These are phyloP conservation scores for Aspergillus fructus DNA, from an alignment of 2,329 filamentous ascomycete species.

Conservation along the genomic window DNA sequence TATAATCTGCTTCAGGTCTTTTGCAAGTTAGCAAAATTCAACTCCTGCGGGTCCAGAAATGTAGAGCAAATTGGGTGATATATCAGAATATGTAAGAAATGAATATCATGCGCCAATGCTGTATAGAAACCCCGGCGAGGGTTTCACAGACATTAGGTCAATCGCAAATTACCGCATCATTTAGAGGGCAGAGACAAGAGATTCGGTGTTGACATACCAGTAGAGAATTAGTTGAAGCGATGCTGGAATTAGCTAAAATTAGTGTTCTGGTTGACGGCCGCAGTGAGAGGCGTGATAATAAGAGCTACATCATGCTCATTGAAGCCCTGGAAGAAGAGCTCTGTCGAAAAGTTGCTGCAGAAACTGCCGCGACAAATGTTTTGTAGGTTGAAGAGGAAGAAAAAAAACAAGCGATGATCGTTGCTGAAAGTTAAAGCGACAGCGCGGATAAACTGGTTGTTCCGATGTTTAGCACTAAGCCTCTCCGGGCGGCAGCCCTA, in stretches of 20 bases:
- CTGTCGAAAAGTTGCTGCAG: background rate
- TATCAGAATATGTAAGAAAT: constrained; percentile 99
- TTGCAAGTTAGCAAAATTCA: constrained; percentile 23
- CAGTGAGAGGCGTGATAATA: background rate
- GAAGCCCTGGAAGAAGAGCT: background rate
- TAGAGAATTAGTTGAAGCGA: background rate
- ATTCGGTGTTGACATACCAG: constrained; percentile 24
- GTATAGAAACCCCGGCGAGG: constrained; percentile 87
- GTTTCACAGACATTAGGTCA: constrained; percentile 80
- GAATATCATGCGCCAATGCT: constrained; percentile 78
- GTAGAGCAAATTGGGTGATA: constrained; percentile 14
- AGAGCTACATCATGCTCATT: constrained; percentile 9
- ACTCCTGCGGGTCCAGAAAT: background rate
- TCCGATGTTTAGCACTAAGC: constrained; percentile 14
- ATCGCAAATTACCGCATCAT: constrained; percentile 99
- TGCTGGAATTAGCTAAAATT: background rate
- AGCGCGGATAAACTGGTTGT: constrained; percentile 25
- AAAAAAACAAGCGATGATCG: constrained; percentile 24
- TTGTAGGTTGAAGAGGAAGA: background rate
- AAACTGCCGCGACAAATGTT: background rate
- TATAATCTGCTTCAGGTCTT: constrained; percentile 21
- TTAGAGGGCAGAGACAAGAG: constrained; percentile 19
- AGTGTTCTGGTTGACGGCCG: background rate
- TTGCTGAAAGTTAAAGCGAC: constrained; percentile 22
- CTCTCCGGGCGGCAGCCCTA: constrained; percentile 33